A percentile compares a stretch with the other conserved stretches of the same genome.
Conservation (phyloP, 805 yeast species). For the Candida maris region DNA sequence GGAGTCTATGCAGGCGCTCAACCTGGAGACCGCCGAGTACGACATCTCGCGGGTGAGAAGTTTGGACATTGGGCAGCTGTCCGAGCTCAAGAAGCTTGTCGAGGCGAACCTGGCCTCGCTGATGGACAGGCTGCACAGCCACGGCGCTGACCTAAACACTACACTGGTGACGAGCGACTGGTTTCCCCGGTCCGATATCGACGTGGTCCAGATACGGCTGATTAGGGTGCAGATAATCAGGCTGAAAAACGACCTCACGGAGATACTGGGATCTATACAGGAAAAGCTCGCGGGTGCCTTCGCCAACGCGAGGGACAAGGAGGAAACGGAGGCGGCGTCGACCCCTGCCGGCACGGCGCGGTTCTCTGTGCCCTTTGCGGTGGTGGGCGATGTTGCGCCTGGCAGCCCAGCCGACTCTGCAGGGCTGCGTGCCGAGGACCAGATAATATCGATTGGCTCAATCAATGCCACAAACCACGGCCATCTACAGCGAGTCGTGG, state of each 20-base stretch:
- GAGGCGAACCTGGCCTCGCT: conserved; percentile 40
- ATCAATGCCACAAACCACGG: conserved; percentile 51
- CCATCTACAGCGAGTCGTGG: conserved; percentile 42
- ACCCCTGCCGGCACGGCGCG: too few relatives aligned
- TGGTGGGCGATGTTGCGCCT: conserved; percentile 44
- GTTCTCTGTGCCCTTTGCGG: conserved; percentile 55
- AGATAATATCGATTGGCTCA: conserved; percentile 49
- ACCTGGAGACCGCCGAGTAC: conserved; percentile 15
- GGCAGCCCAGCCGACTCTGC: conserved; percentile 55
- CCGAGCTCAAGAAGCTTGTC: conserved; percentile 34
- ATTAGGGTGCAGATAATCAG: conserved; percentile 62
- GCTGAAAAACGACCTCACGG: conserved; percentile 64
- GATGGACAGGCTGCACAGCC: conserved; percentile 38
- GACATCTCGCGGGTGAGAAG: conserved; percentile 13
- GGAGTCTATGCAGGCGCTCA: conserved; percentile 21
- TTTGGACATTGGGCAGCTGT: conserved; percentile 22
- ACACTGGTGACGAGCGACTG: conserved; percentile 69
- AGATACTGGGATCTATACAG: conserved; percentile 46
- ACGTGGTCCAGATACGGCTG: conserved; percentile 64
- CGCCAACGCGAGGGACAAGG: conserved; percentile 1
- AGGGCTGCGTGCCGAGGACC: conserved; percentile 53
- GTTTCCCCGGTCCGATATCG: conserved; percentile 80
- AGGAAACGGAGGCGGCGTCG: background rate
- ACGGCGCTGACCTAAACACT: conserved; percentile 52
- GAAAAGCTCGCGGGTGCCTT: conserved; percentile 40